Evolutionary conservation across 108 stramenopile genomes (phyloP).

Genomic region (Schizochytrium sp.): DNA sequence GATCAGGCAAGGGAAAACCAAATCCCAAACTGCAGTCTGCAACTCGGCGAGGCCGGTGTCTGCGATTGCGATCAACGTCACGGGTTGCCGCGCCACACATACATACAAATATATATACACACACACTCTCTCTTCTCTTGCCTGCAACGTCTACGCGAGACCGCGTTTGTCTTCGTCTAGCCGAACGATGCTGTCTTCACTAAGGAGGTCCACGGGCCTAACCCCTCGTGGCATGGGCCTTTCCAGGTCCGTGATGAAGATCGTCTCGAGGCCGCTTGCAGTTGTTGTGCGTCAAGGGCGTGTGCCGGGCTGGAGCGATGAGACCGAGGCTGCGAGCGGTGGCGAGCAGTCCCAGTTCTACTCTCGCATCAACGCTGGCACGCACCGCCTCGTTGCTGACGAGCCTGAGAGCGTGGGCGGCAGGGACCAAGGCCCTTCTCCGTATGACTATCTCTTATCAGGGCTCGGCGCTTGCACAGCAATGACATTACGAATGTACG

Average conservation of each 20-base stretch:
- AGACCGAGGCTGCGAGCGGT: background rate
- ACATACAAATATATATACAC: too few relatives aligned
- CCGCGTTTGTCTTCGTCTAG: too few relatives aligned
- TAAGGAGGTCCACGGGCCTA: background rate
- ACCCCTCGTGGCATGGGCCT: background rate
- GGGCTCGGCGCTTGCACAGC: constrained; percentile 70
- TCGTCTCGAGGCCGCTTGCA: background rate
- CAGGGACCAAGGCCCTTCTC: constrained; percentile 29
- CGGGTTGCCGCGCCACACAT: too few relatives aligned
- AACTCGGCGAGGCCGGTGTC: too few relatives aligned
- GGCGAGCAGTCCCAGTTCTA: background rate
- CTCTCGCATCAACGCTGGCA: constrained; percentile 18
- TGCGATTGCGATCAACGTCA: too few relatives aligned
- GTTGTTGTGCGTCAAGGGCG: background rate
- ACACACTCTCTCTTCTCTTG: too few relatives aligned
- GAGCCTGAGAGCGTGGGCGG: constrained; percentile 45
- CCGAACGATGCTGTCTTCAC: too few relatives aligned
- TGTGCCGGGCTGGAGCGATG: background rate
- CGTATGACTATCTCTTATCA: constrained; percentile 63
- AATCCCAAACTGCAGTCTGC: too few relatives aligned
- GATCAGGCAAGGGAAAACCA: too few relatives aligned
- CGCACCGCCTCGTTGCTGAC: constrained; percentile 35
- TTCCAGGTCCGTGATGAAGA: background rate
- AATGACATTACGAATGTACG: constrained; percentile 73
- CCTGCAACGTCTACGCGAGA: too few relatives aligned